Base-by-base conservation (phyloP, 2,329 filamentous ascomycete species). In the Aspergillus pseudotamarii region DNA sequence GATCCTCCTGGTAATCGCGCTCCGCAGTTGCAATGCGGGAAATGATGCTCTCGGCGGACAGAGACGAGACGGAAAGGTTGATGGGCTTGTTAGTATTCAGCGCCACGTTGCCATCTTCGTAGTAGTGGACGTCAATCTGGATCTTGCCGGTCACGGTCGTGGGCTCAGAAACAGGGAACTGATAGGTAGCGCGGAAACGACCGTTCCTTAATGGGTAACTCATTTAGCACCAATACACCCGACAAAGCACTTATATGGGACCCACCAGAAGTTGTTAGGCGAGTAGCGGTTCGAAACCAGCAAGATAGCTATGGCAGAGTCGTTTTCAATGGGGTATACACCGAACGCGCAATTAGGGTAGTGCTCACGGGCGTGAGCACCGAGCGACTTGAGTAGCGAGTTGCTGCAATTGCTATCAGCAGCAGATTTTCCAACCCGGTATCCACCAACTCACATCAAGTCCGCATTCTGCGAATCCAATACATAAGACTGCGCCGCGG, bases 71-170 rank as follows among this genome's bases (percentile, higher is more conserved):
- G 10, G 86, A 86, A 3, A 86, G 77, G 0, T 84, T 84, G 14
- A 94, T 77, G 12, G 90, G 83, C 81, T 97, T 97, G 73, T 87
- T 90, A n/a, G 95, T 97, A 67, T 94, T 85, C 64, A 99, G 86
- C 2, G 95, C 91, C 62, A 99, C 95, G 76, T 99, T 99, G 66
- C 95, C 95, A 76, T 99, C 96, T 81, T 99, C 95, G 82, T 99
- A 99, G 85, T 99, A 99, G 84, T 99, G 95, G 58, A 99, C 94
- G 71, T 98, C 94, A 59, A 97, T 92, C 78, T 94, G 93, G 79
- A 98, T 89, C 63, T 85, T 88, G 71, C 95, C 95, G 43, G 89
- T 88, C 50, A 98, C 82, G 55, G 83, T 83, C 67, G 84, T 84
- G 28, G 76, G 69, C 6, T 74, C 69, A 1, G 88, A 82, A 0